A percentile compares a stretch with the other conserved stretches of the same genome.
Evolutionary conservation across 2,329 filamentous ascomycete genomes (phyloP).

Genomic region (Exutisphaerella laricina): DNA sequence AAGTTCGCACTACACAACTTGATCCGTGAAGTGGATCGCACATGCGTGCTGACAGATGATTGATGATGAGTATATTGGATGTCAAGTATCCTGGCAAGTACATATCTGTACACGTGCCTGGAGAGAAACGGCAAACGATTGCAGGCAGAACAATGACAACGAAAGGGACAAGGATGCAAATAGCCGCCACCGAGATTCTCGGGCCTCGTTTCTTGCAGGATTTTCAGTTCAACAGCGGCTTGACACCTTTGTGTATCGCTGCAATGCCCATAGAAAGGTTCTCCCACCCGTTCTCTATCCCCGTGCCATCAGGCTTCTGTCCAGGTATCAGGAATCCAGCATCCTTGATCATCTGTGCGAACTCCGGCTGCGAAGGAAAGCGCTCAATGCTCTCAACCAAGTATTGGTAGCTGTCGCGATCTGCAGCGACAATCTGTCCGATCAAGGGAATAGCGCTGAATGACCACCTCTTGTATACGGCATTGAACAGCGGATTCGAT

Average conservation of each 20-base stretch:
- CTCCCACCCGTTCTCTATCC: constrained; percentile 65
- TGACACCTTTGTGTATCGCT: constrained; percentile 94
- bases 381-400: constrained; percentile 95
- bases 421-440: constrained; percentile 88
- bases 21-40: no score
- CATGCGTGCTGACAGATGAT: no score
- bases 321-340: constrained; percentile 81
- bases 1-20: no score
- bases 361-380: constrained; percentile 82
- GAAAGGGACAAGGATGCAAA: no score
- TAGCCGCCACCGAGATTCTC: no score
- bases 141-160: no score
- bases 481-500: constrained; percentile 69
- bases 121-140: no score
- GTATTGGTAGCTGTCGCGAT: constrained; percentile 96
- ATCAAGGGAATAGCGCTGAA: constrained; percentile 93
- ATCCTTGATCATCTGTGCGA: constrained; percentile 72
- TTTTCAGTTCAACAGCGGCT: constrained; percentile 55
- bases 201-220: no score
- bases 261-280: constrained; percentile 89
- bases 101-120: no score
- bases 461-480: constrained; percentile 90
- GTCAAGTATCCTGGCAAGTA: no score
- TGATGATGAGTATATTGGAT: no score
- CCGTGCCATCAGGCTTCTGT: constrained; percentile 30